Evolutionary conservation across 1,139 yeast species (phyloP), one percentile per base, ranked within the genome.

Genomic region (Fermentozyma sake): DNA sequence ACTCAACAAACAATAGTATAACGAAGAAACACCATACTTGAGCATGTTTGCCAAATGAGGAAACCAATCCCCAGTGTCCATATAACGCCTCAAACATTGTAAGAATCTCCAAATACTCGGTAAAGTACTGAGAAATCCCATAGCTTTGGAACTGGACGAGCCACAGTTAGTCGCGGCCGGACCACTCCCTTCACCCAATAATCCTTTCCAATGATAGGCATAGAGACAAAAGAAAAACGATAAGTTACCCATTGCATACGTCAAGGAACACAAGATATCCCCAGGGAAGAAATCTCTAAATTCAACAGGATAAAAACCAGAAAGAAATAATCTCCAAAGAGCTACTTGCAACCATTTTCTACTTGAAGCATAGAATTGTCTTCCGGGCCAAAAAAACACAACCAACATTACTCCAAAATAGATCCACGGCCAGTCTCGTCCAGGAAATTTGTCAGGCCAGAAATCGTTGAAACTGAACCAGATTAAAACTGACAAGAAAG

Each of bases 11-110:
- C 78, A 73, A 53, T 84, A 80, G 55, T 84, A 86, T 14, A 73
- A 41, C 3, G 84, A 70, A 2, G 87, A 72, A 18, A 81, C 57
- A 1, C 71, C 48, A 51, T 89, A 91, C 52, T 91, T 91, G 23
- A 66, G 46, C 68, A 86, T 85, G 48, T 91, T 91, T n/a, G 95
- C 91, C 35, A 91, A 59, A 67, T 91, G 99, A 1, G 99, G 99
- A 50, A 91, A 93, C 83, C 89, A 80, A 47, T 89, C 96, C 2
- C 94, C 91, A 0, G 96, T 82, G 49, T 91, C 99, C 27, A 79
- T 74, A 52, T 72, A 91, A 71, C 99, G 94, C 43, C 99, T 66
- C 16, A 81, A 52, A 55, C 98, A 91, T 52, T 91, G 99, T 30
- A 89, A 52, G 30, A 83, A 74, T 58, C 99, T 82, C 86, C 95